Evolutionary conservation across 352 stramenopile genomes (phyloP).

Genomic region (Globisporangium alternatum): DNA sequence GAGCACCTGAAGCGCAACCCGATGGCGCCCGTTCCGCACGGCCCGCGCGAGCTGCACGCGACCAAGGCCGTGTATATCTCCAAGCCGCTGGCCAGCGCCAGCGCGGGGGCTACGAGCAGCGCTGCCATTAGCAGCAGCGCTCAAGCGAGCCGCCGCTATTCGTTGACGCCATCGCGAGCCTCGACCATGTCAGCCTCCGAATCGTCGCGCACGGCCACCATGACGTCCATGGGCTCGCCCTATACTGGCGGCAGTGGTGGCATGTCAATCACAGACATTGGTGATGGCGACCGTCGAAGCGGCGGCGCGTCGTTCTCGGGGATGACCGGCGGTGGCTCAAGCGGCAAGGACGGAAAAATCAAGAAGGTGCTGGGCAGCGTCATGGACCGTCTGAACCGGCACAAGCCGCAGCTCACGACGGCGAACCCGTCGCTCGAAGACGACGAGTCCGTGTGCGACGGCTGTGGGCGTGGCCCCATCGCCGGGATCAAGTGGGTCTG

Average conservation of each 20-base stretch:
- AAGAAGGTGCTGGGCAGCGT: constrained; percentile 80
- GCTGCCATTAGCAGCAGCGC: constrained; percentile 3
- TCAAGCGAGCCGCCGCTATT: constrained; percentile 31
- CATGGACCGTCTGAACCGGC: constrained; percentile 62
- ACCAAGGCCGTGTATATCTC: constrained; percentile 72
- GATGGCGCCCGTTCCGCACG: constrained; percentile 34
- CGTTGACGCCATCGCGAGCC: constrained; percentile 22
- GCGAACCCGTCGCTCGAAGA: constrained; percentile 29
- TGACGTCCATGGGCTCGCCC: constrained; percentile 12
- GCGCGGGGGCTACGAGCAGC: background rate
- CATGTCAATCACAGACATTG: constrained; percentile 9
- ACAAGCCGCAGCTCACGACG: constrained; percentile 49
- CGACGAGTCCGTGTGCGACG: constrained; percentile 61
- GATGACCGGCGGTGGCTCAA: constrained; percentile 9
- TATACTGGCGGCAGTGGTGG: constrained; percentile 2
- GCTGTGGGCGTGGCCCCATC: constrained; percentile 54
- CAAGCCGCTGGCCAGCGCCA: constrained; percentile 24
- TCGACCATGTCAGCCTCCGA: constrained; percentile 11
- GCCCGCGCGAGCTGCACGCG: constrained; percentile 56
- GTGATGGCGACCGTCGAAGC: constrained; percentile 27
- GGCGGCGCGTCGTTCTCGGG: constrained; percentile 17
- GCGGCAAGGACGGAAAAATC: constrained; percentile 55
- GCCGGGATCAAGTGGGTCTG: constrained; percentile 62
- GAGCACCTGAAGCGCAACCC: constrained; percentile 26
- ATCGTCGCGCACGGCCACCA: constrained; percentile 4